Base-by-base conservation (phyloP, 2,329 filamentous ascomycete species). In the Paracamarosporium sp. region DNA sequence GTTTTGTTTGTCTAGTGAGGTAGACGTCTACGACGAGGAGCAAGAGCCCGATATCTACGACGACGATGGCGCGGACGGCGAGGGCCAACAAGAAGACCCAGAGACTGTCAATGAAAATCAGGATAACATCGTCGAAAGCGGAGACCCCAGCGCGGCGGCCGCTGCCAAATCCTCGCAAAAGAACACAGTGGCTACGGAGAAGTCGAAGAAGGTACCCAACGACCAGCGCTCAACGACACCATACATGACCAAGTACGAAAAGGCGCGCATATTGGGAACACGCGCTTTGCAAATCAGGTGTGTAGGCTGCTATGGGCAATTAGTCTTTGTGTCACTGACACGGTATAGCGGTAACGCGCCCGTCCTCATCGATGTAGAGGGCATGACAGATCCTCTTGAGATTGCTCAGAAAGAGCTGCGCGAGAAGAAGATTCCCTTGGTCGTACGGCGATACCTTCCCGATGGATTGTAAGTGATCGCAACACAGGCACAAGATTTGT, bases 191-290 rank as follows among this genome's bases (percentile, higher is more conserved):
- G 79, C 84, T 64, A 81, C 82, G 65, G 72, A 85, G 60, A 83
- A 85, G 73, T 82, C 93, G 80, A 97, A 96, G 86, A 96, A 92
- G 81, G 94, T 99, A 48, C 86, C 93, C 55, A 91, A 92, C 66
- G 91, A 93, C 65, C 87, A 96, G 79, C 88, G 95, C 69, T 90
- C 87, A 24, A 99, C 95, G 8, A 99, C 95, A 27, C 95, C 94
- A 2, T 99, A 97, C 81, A 96, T 99, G 94, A 99, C 95, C 66
- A 99, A 99, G 82, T 99, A 99, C 80, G 95, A 99, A 84, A 87
- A 89, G 69, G 95, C 95, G 62, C 88, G 95, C 73, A 94, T 99
- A 58, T 81, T 99, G 63, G 95, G 95, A 46, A 98, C 95, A 38
- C 86, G 95, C 66, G 95, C 95, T 38, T 79, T 98, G 74, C 95